Evolutionary conservation across 2,329 filamentous ascomycete species (phyloP), one percentile per base, ranked within the genome.

Genomic region (Sphaerulina vaccinii): DNA sequence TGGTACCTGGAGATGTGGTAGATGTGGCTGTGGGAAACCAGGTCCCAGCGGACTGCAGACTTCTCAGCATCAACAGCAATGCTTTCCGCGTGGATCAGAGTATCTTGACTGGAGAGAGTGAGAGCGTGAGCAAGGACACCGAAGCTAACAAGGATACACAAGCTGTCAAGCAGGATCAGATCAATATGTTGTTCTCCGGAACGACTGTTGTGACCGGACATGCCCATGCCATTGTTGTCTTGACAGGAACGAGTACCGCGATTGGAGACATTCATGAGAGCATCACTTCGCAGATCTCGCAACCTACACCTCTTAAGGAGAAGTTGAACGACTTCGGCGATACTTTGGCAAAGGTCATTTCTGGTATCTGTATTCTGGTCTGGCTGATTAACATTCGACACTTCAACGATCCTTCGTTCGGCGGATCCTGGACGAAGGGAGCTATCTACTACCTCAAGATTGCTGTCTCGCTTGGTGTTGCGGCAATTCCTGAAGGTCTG

Each of bases 401-500:
- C 76, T 99, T 99, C 79, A 93, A 84, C 67, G 93, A 99, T 66
- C 90, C 91, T 22, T 87, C 88, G 60, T 92, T 96, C 64, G 93
- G 93, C 64, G 87, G 84, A 71, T 68, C 63, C 27, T 96, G 90
- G 86, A 82, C 89, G 58, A 99, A 97, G 78, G 93, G 93, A 54
- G 93, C 93, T 54, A 97, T 99, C 67, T 99, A 99, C 80, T 99
- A 99, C 73, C 83, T 99, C 65, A 99, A 99, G 80, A 99, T 99
- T 68, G 93, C 93, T 36, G 95, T 99, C 36, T 99, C 93, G 43
- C 87, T 99, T 32, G 95, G 93, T 72, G 93, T 99, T 36, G 93
- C 93, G 40, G 93, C 95, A 60, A 99, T 99, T 67, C 93, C 93
- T 0, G 93, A 99, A 75, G 93, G 95, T 71, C 81, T 99, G 39